Percentiles rank a stretch among this genome's conserved stretches.
These are phyloP conservation scores for Penicillium mononematosum DNA, from an alignment of 495 filamentous ascomycete species.

Conservation along the genomic window DNA sequence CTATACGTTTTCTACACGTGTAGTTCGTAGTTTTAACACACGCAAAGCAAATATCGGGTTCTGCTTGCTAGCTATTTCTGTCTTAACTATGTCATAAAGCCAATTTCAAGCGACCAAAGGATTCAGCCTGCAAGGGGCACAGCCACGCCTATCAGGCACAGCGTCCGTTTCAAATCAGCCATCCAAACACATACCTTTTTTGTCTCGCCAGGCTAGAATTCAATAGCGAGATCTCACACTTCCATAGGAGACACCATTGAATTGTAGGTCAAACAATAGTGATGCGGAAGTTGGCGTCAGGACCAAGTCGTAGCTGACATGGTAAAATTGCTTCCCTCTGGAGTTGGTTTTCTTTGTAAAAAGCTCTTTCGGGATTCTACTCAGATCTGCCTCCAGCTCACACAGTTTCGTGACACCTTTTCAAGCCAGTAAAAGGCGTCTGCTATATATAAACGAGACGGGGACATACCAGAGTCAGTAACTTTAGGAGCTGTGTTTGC, in stretches of 20 bases:
- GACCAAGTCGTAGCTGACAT: slow-evolving; percentile 17
- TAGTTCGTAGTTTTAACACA: background rate
- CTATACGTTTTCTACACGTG: too few relatives aligned
- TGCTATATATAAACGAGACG: too few relatives aligned
- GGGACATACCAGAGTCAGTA: background rate
- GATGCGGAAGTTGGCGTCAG: slow-evolving; percentile 30
- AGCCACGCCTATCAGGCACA: background rate
- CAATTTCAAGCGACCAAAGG: background rate
- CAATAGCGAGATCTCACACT: slow-evolving; percentile 16
- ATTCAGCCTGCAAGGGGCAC: background rate
- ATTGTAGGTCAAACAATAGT: slow-evolving; percentile 28
- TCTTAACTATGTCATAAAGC: background rate
- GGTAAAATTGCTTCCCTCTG: slow-evolving; percentile 19
- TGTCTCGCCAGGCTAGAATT: background rate
- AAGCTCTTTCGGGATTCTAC: slow-evolving; percentile 22
- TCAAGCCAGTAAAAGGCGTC: background rate
- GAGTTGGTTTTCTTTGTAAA: slow-evolving; percentile 25
- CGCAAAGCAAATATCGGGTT: background rate
- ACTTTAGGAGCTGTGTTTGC: background rate
- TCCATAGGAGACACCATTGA: slow-evolving; percentile 31
- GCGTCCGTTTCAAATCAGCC: background rate
- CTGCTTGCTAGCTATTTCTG: background rate
- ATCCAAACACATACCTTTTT: background rate
- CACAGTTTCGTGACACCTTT: slow-evolving; percentile 22
- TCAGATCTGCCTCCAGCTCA: slow-evolving; percentile 25